Base-by-base conservation (phyloP, 768 basidiomycete species). In the Amanita thiersii region DNA sequence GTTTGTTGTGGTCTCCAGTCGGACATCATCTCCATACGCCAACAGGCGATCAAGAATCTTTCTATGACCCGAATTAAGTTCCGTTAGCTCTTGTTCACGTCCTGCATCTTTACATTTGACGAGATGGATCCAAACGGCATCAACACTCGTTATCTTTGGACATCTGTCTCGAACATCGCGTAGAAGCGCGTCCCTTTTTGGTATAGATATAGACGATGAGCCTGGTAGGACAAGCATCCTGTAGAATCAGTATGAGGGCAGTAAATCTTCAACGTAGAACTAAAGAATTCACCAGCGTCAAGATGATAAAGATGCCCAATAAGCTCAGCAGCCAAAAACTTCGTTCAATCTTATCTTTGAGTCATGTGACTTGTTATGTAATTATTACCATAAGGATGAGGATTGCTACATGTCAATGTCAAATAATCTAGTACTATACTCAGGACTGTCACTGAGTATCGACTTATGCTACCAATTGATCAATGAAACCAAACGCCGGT, bases 91-190 rank as follows among this genome's bases (percentile, higher is more conserved):
- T 0, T 51, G 52, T 48, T 82, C 70, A 0, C 69, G 55, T 1
- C 58, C 56, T 2, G 56, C 49, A 2, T 75, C 68, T 6, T 63
- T 59, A 45, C 78, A 75, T 49, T 86, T 77, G 52, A 97, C 75
- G 10, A 94, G 74, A 60, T 99, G 96, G 3, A 94, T 59, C 69
- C 82, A 89, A 42, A 93, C 66, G 8, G 86, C 81, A 50, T 96
- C 90, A 37, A 97, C 62, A 3, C 85, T 77, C 5, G 61, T 52
- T 52, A 97, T 58, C 36, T 69, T 61, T 0, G 80, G 62, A 35
- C 69, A 62, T 42, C 53, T 54, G 32, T 64, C 54, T 53, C 81
- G 80, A 45, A 91, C 73, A 15, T 67, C 58, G 26, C 63, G 62
- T 36, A 92, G 66, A 11, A 94, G 73, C 18, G 68, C 68, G 40